Percentiles rank a stretch among this genome's conserved stretches.
Conservation (phyloP, 129 eudicot species). For the Chrysanthemum seticuspe region DNA sequence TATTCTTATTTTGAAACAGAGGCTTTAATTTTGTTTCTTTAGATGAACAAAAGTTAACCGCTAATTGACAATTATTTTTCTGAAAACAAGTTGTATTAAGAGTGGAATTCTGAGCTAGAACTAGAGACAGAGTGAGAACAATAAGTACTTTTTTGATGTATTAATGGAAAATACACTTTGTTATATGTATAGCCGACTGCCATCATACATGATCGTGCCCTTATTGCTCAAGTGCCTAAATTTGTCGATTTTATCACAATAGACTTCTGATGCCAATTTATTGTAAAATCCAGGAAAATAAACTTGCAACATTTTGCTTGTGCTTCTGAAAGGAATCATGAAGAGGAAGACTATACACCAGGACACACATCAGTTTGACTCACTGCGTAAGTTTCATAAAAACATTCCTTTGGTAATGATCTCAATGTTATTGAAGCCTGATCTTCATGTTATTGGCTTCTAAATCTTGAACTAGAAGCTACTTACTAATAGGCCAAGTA, state of each 20-base stretch:
- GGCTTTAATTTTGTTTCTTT: neutral
- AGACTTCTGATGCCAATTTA: conserved; percentile 8
- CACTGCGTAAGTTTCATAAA: conserved; percentile 56
- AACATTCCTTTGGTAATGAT: neutral
- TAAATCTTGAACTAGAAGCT: conserved; percentile 9
- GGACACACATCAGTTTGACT: conserved; percentile 61
- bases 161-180: conserved; percentile 2
- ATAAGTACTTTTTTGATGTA: neutral
- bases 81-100: conserved; percentile 14
- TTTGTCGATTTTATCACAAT: conserved; percentile 12
- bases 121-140: conserved; percentile 13
- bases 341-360: conserved; percentile 67
- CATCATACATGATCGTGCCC: conserved; percentile 18
- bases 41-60: conserved; percentile 5
- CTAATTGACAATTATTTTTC: conserved; percentile 9
- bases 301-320: conserved; percentile 13
- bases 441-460: conserved; percentile 1
- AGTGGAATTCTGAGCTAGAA: conserved; percentile 9
- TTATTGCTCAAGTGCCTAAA: neutral
- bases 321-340: conserved; percentile 37
- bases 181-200: conserved; percentile 6
- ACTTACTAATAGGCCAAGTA: neutral
- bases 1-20: conserved; percentile 4
- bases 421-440: conserved; percentile 10
- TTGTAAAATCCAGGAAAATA: conserved; percentile 23